Conservation (phyloP, 768 basidiomycete species). For the Kwoniella bestiolae region DNA sequence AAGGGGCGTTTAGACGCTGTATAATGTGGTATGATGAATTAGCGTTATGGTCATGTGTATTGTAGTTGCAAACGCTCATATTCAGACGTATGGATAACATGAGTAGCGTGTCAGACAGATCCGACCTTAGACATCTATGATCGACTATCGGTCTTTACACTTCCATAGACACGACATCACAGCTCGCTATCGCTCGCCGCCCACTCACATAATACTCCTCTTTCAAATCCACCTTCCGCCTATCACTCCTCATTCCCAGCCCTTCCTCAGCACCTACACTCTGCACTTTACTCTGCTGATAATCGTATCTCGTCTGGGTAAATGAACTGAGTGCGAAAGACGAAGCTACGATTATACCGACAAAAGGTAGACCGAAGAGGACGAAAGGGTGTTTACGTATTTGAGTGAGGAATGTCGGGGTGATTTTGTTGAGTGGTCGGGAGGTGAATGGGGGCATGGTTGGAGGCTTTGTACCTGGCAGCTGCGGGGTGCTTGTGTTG, state of each 20-base stretch:
- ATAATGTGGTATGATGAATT: neutral
- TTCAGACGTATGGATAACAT: too few relatives aligned
- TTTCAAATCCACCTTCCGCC: slow-evolving; percentile 77
- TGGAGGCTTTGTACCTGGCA: neutral
- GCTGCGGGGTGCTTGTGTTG: too few relatives aligned
- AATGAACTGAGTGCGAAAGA: slow-evolving; percentile 81
- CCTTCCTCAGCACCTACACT: slow-evolving; percentile 43
- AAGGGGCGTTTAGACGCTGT: slow-evolving; percentile 33
- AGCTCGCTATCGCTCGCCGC: too few relatives aligned
- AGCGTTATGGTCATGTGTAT: too few relatives aligned
- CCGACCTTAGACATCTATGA: too few relatives aligned
- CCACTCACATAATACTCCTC: slow-evolving; percentile 92
- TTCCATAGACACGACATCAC: too few relatives aligned
- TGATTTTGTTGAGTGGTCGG: slow-evolving; percentile 34
- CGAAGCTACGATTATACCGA: slow-evolving; percentile 80
- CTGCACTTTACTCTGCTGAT: slow-evolving; percentile 61
- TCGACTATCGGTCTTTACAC: too few relatives aligned
- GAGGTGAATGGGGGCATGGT: slow-evolving; percentile 47
- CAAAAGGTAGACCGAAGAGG: slow-evolving; percentile 83
- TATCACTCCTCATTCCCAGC: slow-evolving; percentile 47
- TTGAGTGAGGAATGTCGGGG: slow-evolving; percentile 29
- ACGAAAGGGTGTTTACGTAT: slow-evolving; percentile 52
- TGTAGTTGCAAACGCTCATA: too few relatives aligned
- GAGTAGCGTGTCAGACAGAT: too few relatives aligned
- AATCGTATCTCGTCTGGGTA: slow-evolving; percentile 88